Percentiles rank a stretch among this genome's conserved stretches.
phyloP scores from a whole-genome alignment of 2,329 filamentous ascomycete species.

The Fusarium sp. region DNA sequence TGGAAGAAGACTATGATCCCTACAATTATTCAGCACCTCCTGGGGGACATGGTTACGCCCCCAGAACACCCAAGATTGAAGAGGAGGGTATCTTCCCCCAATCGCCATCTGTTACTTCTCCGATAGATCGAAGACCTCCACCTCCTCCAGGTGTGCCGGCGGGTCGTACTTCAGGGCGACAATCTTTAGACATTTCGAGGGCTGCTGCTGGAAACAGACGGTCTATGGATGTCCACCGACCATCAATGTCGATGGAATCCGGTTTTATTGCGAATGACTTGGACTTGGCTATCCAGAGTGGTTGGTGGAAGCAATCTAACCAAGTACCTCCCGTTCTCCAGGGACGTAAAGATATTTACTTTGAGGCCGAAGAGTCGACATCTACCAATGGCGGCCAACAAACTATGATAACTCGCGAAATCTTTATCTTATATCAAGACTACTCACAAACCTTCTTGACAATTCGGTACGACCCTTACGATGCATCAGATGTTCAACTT shows the following conservation, averaged over 20 bases:
- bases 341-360: constrained; percentile 81
- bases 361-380: constrained; percentile 81
- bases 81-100: constrained; percentile 59
- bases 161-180: constrained; percentile 39
- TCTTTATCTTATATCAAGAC: constrained; percentile 91
- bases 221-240: constrained; percentile 79
- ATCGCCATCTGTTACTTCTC: constrained; percentile 54
- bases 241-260: constrained; percentile 76
- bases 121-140: constrained; percentile 56
- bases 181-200: constrained; percentile 49
- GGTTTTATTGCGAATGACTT: constrained; percentile 89
- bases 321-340: constrained; percentile 83
- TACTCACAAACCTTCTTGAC: constrained; percentile 95
- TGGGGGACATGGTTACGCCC: constrained; percentile 43
- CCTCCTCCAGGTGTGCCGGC: constrained; percentile 48
- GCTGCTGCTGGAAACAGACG: constrained; percentile 55
- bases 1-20: constrained; percentile 75
- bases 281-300: constrained; percentile 75
- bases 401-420: constrained; percentile 76
- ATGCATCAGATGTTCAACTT: constrained; percentile 75
- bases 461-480: constrained; percentile 77
- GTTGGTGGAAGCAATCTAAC: constrained; percentile 89
- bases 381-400: constrained; percentile 74
- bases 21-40: constrained; percentile 60
- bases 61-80: constrained; percentile 52